phyloP scores from a whole-genome alignment of 179 eudicot genomes.

The Spergularia azorica region DNA sequence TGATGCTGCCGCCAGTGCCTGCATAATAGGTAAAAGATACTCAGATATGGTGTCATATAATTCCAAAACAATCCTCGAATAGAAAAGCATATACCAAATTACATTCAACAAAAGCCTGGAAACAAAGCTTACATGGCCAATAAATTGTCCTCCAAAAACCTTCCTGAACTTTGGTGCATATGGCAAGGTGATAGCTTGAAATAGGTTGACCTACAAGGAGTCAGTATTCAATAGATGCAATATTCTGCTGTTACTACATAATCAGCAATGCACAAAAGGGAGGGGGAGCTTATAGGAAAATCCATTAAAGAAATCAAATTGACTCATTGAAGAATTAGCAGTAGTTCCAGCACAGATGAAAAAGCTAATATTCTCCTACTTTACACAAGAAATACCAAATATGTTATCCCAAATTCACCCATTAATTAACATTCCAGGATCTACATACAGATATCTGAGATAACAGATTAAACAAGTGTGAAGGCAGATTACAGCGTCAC shows the following conservation, averaged over 20 bases:
- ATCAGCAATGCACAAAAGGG: neutral
- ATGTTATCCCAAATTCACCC: neutral
- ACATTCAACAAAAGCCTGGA: neutral
- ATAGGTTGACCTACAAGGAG: conserved; percentile 65
- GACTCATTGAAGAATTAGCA: neutral
- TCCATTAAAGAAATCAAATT: neutral
- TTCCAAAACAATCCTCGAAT: neutral
- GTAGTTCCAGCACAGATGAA: neutral
- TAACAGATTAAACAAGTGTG: neutral
- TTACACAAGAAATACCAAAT: neutral
- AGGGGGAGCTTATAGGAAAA: neutral
- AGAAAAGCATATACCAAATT: neutral
- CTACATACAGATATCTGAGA: neutral
- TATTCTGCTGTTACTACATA: neutral
- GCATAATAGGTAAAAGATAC: conserved; percentile 29
- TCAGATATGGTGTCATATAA: neutral
- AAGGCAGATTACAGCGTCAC: neutral
- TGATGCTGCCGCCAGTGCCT: conserved; percentile 98
- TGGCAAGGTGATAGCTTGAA: conserved; percentile 86
- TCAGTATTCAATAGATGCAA: neutral
- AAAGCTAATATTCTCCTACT: neutral
- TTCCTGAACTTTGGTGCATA: conserved; percentile 79
- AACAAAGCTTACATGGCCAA: conserved; percentile 70
- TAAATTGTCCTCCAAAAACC: conserved; percentile 94
- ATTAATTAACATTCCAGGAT: neutral